A percentile compares a stretch with the other conserved stretches of the same genome.
These are phyloP conservation scores for Leishmania turanica DNA, from an alignment of 208 protist species.

Conservation along the genomic window DNA sequence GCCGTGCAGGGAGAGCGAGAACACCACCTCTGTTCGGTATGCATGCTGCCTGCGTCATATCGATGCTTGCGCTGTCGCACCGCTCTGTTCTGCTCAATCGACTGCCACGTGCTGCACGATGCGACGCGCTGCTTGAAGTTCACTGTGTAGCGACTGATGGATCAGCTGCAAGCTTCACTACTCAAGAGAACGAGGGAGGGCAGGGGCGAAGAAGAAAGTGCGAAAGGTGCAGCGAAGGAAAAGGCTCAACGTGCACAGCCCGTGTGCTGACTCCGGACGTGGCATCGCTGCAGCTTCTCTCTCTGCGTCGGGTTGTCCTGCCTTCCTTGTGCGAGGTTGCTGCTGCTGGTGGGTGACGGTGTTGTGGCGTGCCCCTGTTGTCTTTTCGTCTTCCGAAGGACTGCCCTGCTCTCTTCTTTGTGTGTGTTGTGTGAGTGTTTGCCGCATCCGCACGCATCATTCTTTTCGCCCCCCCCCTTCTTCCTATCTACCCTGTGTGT, in stretches of 20 bases:
- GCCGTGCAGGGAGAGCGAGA: constrained; percentile 20
- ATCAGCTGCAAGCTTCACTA: neutral
- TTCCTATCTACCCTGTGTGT: neutral
- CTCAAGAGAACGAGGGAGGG: neutral
- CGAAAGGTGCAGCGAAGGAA: neutral
- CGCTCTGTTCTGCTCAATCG: constrained; percentile 77
- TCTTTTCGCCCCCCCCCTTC: neutral
- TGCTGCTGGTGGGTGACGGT: neutral
- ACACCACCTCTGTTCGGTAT: constrained; percentile 75
- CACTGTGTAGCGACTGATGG: constrained; percentile 39
- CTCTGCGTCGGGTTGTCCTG: neutral
- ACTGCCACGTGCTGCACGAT: constrained; percentile 81
- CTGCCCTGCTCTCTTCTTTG: neutral
- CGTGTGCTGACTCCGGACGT: neutral
- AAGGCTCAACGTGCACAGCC: neutral
- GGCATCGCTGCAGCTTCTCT: neutral
- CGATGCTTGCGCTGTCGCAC: constrained; percentile 65
- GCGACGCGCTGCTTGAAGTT: constrained; percentile 84
- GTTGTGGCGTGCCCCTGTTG: neutral
- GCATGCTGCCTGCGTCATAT: constrained; percentile 67
- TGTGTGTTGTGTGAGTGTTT: neutral
- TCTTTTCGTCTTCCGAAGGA: neutral
- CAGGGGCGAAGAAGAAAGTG: neutral
- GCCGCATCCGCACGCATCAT: neutral
- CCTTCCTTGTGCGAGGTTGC: neutral